Evolutionary conservation across 2,329 filamentous ascomycete genomes (phyloP).

Genomic region (Hypoxylon sp.): DNA sequence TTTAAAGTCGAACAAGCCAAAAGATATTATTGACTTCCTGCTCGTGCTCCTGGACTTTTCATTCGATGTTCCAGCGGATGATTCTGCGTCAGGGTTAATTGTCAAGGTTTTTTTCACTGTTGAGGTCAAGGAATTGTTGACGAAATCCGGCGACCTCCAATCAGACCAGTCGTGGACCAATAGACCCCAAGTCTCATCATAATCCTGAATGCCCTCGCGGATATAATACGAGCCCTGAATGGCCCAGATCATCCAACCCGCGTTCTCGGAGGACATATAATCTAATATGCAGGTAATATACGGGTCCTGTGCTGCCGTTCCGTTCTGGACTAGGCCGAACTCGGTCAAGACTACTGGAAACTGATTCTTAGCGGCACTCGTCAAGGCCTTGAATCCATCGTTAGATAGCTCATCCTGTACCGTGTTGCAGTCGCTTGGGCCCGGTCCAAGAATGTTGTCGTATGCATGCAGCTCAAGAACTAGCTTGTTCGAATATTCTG

Average conservation of each 20-base stretch:
- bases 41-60: conserved; percentile 20
- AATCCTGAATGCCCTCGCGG: conserved; percentile 64
- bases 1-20: conserved; percentile 12
- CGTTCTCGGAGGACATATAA: conserved; percentile 62
- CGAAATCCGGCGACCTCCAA: conserved; percentile 60
- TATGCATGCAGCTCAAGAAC: conserved; percentile 74
- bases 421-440: conserved; percentile 59
- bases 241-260: conserved; percentile 70
- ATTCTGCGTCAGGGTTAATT: conserved; percentile 26
- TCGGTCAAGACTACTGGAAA: conserved; percentile 67
- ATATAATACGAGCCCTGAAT: conserved; percentile 71
- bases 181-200: conserved; percentile 69
- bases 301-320: conserved; percentile 58
- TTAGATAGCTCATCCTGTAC: conserved; percentile 61
- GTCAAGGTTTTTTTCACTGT: conserved; percentile 42
- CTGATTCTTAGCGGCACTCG: conserved; percentile 53
- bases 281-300: conserved; percentile 66
- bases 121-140: conserved; percentile 51
- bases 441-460: conserved; percentile 56
- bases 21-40: background rate
- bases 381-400: conserved; percentile 66
- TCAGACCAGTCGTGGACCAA: conserved; percentile 66
- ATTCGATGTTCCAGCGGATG: conserved; percentile 20
- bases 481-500: conserved; percentile 65
- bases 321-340: conserved; percentile 66